Conservation (phyloP, 768 basidiomycete genomes). For the Daedalea quercina region DNA sequence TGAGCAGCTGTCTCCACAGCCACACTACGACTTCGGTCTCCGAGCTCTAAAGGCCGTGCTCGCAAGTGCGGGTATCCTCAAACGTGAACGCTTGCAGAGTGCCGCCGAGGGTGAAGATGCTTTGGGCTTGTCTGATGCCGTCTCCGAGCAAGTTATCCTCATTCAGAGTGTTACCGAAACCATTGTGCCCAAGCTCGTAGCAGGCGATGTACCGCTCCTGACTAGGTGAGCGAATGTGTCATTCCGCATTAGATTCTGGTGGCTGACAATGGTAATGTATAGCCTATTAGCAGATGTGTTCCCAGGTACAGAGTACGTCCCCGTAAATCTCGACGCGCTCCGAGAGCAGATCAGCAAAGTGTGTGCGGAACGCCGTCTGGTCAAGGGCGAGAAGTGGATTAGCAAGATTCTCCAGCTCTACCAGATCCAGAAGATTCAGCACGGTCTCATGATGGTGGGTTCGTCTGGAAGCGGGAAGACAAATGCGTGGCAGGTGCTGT, state of each 20-base stretch:
- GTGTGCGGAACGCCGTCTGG: slow-evolving; percentile 80
- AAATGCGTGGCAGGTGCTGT: slow-evolving; percentile 92
- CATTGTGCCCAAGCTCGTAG: slow-evolving; percentile 95
- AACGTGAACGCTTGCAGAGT: slow-evolving; percentile 75
- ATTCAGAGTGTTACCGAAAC: slow-evolving; percentile 99
- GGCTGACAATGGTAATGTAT: slow-evolving; percentile 5
- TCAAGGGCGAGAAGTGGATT: slow-evolving; percentile 85
- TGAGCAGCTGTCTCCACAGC: slow-evolving; percentile 93
- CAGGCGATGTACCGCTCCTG: slow-evolving; percentile 91
- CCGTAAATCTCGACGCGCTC: slow-evolving; percentile 82
- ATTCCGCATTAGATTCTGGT: background rate
- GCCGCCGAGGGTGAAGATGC: slow-evolving; percentile 35
- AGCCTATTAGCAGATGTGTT: slow-evolving; percentile 96
- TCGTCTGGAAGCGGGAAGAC: slow-evolving; percentile 96
- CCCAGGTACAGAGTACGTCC: slow-evolving; percentile 88
- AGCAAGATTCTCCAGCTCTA: slow-evolving; percentile 96
- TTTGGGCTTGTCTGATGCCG: slow-evolving; percentile 56
- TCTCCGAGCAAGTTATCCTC: slow-evolving; percentile 91
- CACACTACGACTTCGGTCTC: slow-evolving; percentile 98
- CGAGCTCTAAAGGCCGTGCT: slow-evolving; percentile 96
- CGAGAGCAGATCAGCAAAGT: slow-evolving; percentile 83
- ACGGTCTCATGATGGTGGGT: slow-evolving; percentile 99
- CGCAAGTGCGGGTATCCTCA: slow-evolving; percentile 94
- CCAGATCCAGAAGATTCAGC: slow-evolving; percentile 99
- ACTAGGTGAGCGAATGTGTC: slow-evolving; percentile 56